These are phyloP conservation scores for Novymonas esmeraldas DNA, from an alignment of 208 protist species.

Conservation along the genomic window DNA sequence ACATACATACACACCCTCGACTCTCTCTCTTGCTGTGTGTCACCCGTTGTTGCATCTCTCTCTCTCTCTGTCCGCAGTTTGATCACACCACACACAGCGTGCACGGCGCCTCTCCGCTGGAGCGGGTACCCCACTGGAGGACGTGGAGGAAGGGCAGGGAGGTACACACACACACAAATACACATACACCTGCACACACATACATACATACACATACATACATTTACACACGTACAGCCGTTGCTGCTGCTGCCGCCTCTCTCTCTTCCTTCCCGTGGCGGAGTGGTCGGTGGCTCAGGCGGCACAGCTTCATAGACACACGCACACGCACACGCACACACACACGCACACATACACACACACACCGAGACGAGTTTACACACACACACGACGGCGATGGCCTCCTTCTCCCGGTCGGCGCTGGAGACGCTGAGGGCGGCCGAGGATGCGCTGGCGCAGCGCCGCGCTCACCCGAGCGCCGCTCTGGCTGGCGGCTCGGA, in stretches of 20 bases:
- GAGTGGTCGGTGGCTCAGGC: too few relatives aligned
- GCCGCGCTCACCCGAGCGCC: slow-evolving; percentile 3
- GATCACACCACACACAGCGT: too few relatives aligned
- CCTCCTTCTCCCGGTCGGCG: slow-evolving; percentile 61
- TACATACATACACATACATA: slow-evolving; percentile 2
- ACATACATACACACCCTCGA: background rate
- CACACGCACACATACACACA: background rate
- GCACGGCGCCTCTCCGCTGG: too few relatives aligned
- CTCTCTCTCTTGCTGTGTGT: too few relatives aligned
- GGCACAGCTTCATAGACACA: background rate
- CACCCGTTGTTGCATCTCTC: too few relatives aligned
- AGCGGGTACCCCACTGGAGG: too few relatives aligned
- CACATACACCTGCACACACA: background rate
- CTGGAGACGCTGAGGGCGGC: slow-evolving; percentile 64
- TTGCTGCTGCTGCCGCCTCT: too few relatives aligned
- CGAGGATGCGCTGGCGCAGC: slow-evolving; percentile 59
- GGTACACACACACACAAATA: background rate
- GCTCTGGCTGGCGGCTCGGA: background rate
- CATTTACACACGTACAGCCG: background rate
- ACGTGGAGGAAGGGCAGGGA: too few relatives aligned
- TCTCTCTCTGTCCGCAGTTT: too few relatives aligned
- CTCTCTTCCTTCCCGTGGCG: too few relatives aligned
- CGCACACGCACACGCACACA: background rate
- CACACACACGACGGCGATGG: slow-evolving; percentile 36
- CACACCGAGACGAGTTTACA: background rate